phyloP scores from a whole-genome alignment of 176 grass and related monocot genomes.

The Luzula sylvatica region DNA sequence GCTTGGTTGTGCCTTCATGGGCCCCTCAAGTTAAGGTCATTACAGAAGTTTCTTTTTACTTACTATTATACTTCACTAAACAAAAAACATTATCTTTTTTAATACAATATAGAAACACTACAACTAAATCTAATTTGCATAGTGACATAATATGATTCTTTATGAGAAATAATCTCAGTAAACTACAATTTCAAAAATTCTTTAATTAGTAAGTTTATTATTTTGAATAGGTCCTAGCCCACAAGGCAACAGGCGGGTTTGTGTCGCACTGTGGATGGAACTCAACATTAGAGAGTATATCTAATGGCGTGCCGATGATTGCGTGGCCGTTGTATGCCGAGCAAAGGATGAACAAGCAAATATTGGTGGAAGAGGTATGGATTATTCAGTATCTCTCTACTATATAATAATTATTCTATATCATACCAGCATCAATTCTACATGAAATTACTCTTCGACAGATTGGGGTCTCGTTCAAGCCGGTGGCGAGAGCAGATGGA shows the following conservation, averaged over 20 bases:
- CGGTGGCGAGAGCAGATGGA: neutral
- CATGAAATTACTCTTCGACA: too few species aligned
- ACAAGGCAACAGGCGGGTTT: constrained; percentile 33
- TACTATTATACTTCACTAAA: too few species aligned
- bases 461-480: constrained; percentile 23
- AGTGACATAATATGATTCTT: too few species aligned
- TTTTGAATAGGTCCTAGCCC: constrained; percentile 43
- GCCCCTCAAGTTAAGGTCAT: constrained; percentile 34
- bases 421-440: too few species aligned
- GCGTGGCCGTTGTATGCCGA: constrained; percentile 35
- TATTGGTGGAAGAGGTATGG: constrained; percentile 20
- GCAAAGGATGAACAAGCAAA: constrained; percentile 31
- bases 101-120: too few species aligned
- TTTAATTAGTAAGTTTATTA: too few species aligned
- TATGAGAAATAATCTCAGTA: too few species aligned
- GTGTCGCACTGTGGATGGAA: constrained; percentile 29
- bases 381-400: constrained; percentile 23
- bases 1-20: constrained; percentile 43
- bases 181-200: too few species aligned
- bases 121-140: too few species aligned
- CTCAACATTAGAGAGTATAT: constrained; percentile 24
- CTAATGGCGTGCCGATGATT: constrained; percentile 27
- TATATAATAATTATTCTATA: too few species aligned
- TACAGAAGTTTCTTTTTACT: too few species aligned
- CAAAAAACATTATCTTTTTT: too few species aligned